Evolutionary conservation across 805 yeast species (phyloP).

Genomic region (Pichia phayaonensis): DNA sequence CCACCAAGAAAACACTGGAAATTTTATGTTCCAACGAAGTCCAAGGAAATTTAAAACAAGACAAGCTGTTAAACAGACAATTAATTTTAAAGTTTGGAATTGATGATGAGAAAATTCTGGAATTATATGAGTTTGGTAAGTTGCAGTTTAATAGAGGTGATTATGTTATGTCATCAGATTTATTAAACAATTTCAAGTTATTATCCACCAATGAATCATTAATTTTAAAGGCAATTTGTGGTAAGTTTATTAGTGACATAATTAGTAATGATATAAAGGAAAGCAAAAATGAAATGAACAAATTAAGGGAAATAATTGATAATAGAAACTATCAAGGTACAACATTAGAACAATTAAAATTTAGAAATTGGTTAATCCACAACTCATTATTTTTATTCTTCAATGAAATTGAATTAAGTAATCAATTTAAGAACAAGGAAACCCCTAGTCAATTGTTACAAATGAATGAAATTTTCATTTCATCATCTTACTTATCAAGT

Average conservation of each 20-base stretch:
- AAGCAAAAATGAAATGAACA: constrained; percentile 45
- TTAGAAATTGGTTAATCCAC: constrained; percentile 63
- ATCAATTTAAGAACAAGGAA: not conserved
- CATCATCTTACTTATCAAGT: constrained; percentile 53
- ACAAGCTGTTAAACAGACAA: constrained; percentile 45
- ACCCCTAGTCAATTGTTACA: constrained; percentile 32
- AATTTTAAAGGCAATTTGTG: constrained; percentile 57
- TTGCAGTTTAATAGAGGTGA: constrained; percentile 59
- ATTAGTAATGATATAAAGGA: constrained; percentile 44
- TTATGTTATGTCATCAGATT: constrained; percentile 51
- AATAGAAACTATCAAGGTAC: constrained; percentile 41
- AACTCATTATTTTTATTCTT: constrained; percentile 62
- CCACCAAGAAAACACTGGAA: constrained; percentile 39
- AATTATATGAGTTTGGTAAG: constrained; percentile 51
- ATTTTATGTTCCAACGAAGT: constrained; percentile 43
- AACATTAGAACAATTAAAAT: constrained; percentile 51
- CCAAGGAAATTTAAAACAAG: constrained; percentile 45
- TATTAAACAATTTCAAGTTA: constrained; percentile 48
- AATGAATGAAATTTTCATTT: constrained; percentile 49
- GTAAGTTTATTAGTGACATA: constrained; percentile 56
- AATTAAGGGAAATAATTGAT: constrained; percentile 52
- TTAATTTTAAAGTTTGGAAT: constrained; percentile 39
- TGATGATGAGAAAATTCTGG: constrained; percentile 40
- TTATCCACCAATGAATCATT: constrained; percentile 44
- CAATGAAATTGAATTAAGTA: constrained; percentile 8